These are phyloP conservation scores for Ogataea henricii DNA, from an alignment of 805 yeast species.

Conservation along the genomic window DNA sequence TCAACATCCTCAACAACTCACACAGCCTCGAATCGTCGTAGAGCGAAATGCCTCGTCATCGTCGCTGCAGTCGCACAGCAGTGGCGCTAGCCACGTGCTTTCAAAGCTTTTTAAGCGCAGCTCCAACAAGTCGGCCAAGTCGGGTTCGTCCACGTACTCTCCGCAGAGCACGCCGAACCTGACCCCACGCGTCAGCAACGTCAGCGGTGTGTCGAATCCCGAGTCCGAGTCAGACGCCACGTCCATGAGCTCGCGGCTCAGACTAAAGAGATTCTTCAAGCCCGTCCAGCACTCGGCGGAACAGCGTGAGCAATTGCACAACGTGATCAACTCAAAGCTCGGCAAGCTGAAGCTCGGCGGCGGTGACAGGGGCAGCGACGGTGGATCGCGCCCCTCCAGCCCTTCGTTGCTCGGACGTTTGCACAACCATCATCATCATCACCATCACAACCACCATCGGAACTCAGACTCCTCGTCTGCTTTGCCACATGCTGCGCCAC, in stretches of 20 bases:
- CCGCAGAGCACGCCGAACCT: conserved; percentile 16
- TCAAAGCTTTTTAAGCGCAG: conserved; percentile 19
- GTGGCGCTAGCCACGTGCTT: conserved; percentile 17
- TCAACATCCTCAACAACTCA: neutral
- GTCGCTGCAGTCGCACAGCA: conserved; percentile 17
- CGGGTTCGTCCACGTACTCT: conserved; percentile 6
- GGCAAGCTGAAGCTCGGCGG: conserved; percentile 20
- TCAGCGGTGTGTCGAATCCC: conserved; percentile 18
- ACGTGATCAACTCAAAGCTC: conserved; percentile 20
- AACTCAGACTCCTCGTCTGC: neutral
- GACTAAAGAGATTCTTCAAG: conserved; percentile 49
- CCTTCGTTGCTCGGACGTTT: conserved; percentile 3
- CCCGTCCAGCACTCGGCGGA: conserved; percentile 19
- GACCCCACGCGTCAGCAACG: conserved; percentile 19
- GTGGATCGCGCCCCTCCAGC: neutral
- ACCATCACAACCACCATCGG: conserved; percentile 7
- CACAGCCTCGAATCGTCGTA: conserved; percentile 2
- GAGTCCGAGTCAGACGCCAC: conserved; percentile 20
- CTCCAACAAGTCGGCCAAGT: conserved; percentile 12
- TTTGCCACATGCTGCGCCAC: neutral
- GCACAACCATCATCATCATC: conserved; percentile 2
- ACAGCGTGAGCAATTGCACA: conserved; percentile 24
- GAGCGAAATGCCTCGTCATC: conserved; percentile 19
- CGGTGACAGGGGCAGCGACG: neutral
- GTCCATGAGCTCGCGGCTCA: conserved; percentile 23